Evolutionary conservation across 1,284 basidiomycete species (phyloP).

Genomic region (Phylloboletellus chloephorus): DNA sequence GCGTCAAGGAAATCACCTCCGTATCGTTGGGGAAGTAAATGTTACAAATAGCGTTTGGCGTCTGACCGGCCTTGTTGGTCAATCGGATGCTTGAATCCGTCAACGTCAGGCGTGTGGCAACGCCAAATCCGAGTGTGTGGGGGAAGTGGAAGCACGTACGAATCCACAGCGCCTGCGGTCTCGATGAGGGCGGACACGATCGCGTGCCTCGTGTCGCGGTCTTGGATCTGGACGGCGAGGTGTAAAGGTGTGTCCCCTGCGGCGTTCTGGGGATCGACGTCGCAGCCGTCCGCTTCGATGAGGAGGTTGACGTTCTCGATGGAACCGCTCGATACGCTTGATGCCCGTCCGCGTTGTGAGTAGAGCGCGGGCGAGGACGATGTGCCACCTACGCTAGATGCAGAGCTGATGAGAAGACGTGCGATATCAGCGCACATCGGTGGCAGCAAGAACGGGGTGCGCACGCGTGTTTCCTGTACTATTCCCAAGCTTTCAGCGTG

Average conservation of each 20-base stretch:
- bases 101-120: neutral
- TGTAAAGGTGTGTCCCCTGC: conserved; percentile 29
- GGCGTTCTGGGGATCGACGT: conserved; percentile 27
- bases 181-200: conserved; percentile 24
- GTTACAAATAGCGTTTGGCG: conserved; percentile 19
- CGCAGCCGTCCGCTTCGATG: conserved; percentile 30
- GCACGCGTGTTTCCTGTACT: conserved; percentile 31
- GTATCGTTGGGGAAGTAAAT: conserved; percentile 25
- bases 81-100: conserved; percentile 17
- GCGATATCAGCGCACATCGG: conserved; percentile 14
- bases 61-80: conserved; percentile 26
- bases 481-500: conserved; percentile 2
- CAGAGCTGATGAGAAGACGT: conserved; percentile 20
- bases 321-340: conserved; percentile 19
- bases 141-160: conserved; percentile 17
- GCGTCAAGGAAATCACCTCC: conserved; percentile 18
- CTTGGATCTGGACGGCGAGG: conserved; percentile 22
- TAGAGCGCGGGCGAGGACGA: neutral
- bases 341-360: neutral
- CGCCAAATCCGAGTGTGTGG: neutral
- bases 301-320: conserved; percentile 18
- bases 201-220: conserved; percentile 14
- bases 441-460: conserved; percentile 8
- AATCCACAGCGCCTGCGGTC: conserved; percentile 25
- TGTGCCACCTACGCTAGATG: conserved; percentile 29